A percentile compares a stretch with the other conserved stretches of the same genome.
Conservation (phyloP, 2,329 filamentous ascomycete species). For the Kalmusia sp. region DNA sequence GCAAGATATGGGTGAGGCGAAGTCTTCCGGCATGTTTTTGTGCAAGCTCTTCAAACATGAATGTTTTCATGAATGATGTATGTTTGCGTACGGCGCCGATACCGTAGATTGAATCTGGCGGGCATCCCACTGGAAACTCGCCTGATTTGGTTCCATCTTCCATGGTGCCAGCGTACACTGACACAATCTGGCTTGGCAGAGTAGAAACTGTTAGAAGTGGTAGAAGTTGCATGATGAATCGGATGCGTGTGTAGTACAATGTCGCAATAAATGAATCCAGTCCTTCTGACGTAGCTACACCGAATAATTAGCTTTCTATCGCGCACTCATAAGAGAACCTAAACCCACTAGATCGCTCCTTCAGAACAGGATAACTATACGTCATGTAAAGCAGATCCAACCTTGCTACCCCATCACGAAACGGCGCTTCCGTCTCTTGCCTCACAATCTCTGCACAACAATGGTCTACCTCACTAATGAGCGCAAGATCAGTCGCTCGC, state of each 20-base stretch:
- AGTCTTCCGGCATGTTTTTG: conserved; percentile 33
- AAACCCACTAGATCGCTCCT: neutral
- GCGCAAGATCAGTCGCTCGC: conserved; percentile 35
- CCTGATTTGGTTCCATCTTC: conserved; percentile 33
- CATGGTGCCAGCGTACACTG: conserved; percentile 40
- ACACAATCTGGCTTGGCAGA: conserved; percentile 36
- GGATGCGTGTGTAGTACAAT: conserved; percentile 16
- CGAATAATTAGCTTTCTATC: neutral
- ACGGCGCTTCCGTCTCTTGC: conserved; percentile 28
- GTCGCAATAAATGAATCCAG: conserved; percentile 14
- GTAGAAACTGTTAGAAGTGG: conserved; percentile 11
- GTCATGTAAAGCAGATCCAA: conserved; percentile 44
- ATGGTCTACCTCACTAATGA: conserved; percentile 45
- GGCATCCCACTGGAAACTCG: conserved; percentile 37
- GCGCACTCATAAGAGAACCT: neutral
- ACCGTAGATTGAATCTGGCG: conserved; percentile 27
- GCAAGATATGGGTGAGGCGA: conserved; percentile 38
- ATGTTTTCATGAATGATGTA: conserved; percentile 40
- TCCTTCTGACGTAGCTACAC: conserved; percentile 13
- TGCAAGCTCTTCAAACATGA: conserved; percentile 41
- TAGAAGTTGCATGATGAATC: conserved; percentile 10
- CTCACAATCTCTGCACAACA: conserved; percentile 35
- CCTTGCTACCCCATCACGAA: conserved; percentile 28
- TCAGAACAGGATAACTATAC: neutral
- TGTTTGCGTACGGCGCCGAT: conserved; percentile 36